Evolutionary conservation across 495 filamentous ascomycete species (phyloP), one percentile per base, ranked within the genome.

Genomic region (Cenococcum geophilum): DNA sequence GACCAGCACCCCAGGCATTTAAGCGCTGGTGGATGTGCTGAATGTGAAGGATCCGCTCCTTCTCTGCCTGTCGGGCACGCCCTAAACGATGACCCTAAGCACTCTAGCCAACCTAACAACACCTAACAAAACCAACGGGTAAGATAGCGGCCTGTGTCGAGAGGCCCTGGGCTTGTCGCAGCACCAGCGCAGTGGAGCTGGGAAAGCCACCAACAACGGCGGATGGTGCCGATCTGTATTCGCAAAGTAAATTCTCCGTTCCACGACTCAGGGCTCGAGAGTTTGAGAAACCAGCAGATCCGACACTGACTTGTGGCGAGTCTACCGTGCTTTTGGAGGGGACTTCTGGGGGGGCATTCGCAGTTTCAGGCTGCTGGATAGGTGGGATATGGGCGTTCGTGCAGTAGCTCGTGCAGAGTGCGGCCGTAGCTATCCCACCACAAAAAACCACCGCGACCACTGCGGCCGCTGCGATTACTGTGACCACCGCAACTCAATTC

Each of bases 331-430:
- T n/a, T n/a, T n/a, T n/a, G n/a, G n/a, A n/a, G 48, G 5, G 12
- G 21, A 21, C 4, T 3, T 23, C 9, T 16, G 21, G 49, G 18
- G 10, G 21, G 8, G 22, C 20, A 37, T 58, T n/a, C 58, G 63
- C 58, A 59, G 37, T 65, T 47, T 55, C 55, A 60, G 62, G 56
- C 48, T 53, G 53, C 6, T 12, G 21, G 0, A n/a, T 22, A 10
- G 16, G 48, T 11, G 22, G 48, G n/a, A n/a, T n/a, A n/a, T 57
- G 63, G 58, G 32, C 20, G 57, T 10, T 27, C n/a, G 43, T 65
- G 63, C 63, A 65, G 60, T 61, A 65, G 63, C 57, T 52, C 53
- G 2, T 65, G 63, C 58, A 65, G 63, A 34, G 21, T 18, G 18
- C 34, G 42, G 37, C 21, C 62, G 25, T n/a, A n/a, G n/a, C n/a